Evolutionary conservation across 805 yeast genomes (phyloP), one percentile per base, ranked within the genome.

Genomic region (Wickerhamiella galacta): DNA sequence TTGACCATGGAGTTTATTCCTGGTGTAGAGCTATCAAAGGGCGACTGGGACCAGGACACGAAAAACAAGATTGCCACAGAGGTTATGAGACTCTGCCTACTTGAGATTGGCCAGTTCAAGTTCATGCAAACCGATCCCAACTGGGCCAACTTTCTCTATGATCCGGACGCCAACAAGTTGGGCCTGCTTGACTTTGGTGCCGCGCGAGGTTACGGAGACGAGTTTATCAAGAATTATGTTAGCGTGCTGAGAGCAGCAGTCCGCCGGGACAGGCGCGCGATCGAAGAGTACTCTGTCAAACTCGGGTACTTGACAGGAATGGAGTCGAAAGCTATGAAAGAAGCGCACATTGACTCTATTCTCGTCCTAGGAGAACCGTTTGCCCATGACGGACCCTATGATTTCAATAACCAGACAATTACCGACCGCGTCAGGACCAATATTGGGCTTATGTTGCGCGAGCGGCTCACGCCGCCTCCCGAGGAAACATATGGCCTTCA

Each of bases 51-150:
- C 37, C 95, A 83, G 57, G 71, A 69, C 6, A 70, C 76, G 6
- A 72, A 68, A 39, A 63, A 90, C 55, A 78, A 78, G 71, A 75
- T 90, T 33, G 92, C 93, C 12, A 69, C 80, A 3, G 68, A 76
- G 42, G 73, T 90, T 33, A 78, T 90, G 94, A 68, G 81, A 42
- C 62, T 90, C 26, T 83, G 95, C 49, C 59, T 90, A 30, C 63
- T 68, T 44, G 98, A 90, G 56, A 79, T 90, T 52, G 80, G 83
- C 10, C 60, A 69, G 44, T 85, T 77, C 60, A 69, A 68, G 47
- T 87, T 76, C 58, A 90, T 90, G 98, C 98, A 90, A 58, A 87
- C 96, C 1, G 98, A 90, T 58, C 98, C 98, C 32, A 90, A 90
- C 54, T 90, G 98, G 98, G 95, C 98, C 28, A 90, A 90, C 54